phyloP scores from a whole-genome alignment of 345 rosid genomes.

The Eucalyptus regnans region DNA sequence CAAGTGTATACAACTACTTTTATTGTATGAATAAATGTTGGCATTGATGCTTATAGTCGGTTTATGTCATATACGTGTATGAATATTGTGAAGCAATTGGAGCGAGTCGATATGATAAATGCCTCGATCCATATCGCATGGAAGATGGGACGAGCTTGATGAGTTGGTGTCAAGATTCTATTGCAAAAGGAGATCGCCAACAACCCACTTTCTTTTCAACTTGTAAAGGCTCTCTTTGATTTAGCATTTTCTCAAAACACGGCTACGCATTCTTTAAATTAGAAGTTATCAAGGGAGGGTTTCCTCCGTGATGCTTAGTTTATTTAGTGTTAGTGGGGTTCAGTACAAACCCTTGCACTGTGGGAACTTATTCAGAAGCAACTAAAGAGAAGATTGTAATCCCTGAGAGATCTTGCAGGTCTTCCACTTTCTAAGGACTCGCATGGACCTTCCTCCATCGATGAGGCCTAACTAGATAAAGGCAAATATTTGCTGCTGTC shows the following conservation, averaged over 20 bases:
- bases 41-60: background rate
- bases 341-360: background rate
- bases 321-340: background rate
- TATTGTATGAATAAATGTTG: background rate
- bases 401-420: background rate
- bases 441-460: background rate
- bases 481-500: background rate
- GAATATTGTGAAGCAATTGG: background rate
- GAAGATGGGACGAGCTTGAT: background rate
- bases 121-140: background rate
- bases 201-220: background rate
- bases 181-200: background rate
- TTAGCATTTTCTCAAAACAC: background rate
- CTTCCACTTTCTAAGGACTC: background rate
- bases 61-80: background rate
- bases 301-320: background rate
- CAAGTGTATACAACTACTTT: background rate
- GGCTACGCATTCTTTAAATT: background rate
- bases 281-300: background rate
- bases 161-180: background rate
- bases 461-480: background rate
- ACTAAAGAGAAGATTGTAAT: background rate
- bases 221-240: background rate
- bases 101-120: background rate
- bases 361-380: background rate